Percentiles rank a stretch among this genome's conserved stretches.
These are phyloP conservation scores for Gilbertella persicaria DNA, from an alignment of 371 early-diverging fungal genomes.

Conservation along the genomic window DNA sequence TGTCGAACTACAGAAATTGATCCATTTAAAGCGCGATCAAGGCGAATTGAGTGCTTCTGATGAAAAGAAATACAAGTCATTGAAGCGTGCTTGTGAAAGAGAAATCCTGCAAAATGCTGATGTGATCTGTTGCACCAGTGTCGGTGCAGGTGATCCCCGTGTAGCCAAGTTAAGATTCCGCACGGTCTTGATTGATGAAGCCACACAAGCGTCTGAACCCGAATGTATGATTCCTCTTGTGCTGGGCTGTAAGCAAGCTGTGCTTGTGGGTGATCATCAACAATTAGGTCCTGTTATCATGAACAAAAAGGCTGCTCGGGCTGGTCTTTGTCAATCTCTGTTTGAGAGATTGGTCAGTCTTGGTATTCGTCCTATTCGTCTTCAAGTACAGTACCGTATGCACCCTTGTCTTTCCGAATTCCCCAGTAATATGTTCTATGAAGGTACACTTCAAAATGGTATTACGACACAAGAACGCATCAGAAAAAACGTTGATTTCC, in stretches of 20 bases:
- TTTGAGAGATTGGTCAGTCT: conserved; percentile 96
- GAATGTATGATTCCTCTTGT: conserved; percentile 98
- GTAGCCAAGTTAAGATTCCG: conserved; percentile 86
- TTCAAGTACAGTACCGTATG: conserved; percentile 99
- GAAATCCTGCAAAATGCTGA: conserved; percentile 93
- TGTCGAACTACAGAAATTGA: conserved; percentile 89
- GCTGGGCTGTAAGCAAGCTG: conserved; percentile 92
- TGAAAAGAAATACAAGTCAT: conserved; percentile 79
- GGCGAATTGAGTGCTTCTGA: conserved; percentile 89
- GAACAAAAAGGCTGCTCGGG: conserved; percentile 94
- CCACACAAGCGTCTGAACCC: conserved; percentile 98
- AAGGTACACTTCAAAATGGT: conserved; percentile 96
- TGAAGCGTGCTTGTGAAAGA: conserved; percentile 83
- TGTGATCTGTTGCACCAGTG: conserved; percentile 98
- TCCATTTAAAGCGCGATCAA: conserved; percentile 83
- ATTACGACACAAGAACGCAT: conserved; percentile 91
- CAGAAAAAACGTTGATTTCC: conserved; percentile 87
- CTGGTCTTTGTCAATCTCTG: conserved; percentile 93
- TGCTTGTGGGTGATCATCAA: conserved; percentile 99
- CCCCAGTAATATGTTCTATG: conserved; percentile 99
- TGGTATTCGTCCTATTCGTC: conserved; percentile 90
- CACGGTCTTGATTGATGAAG: conserved; percentile 97
- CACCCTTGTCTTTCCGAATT: conserved; percentile 97
- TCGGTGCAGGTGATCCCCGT: conserved; percentile 97
- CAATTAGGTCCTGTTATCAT: conserved; percentile 98